A percentile compares a stretch with the other conserved stretches of the same genome.
Evolutionary conservation across 106 monocot species (phyloP).

Genomic region (Chionographis japonica): DNA sequence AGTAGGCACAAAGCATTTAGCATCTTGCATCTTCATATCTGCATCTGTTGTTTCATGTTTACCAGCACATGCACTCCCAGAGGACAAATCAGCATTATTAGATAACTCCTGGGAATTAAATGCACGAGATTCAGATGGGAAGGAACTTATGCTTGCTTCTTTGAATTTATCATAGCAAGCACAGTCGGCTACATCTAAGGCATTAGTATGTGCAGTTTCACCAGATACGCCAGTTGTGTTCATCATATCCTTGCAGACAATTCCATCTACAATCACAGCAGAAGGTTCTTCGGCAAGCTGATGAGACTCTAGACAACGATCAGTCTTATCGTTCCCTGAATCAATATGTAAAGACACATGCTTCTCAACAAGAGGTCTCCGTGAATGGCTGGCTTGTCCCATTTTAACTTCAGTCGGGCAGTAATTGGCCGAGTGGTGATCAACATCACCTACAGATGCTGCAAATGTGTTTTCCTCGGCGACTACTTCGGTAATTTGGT

Average conservation of each 20-base stretch:
- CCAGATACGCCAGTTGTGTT: slow-evolving; percentile 1
- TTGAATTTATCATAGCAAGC: slow-evolving; percentile 2
- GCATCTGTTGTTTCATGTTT: slow-evolving; percentile 7
- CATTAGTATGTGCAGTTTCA: slow-evolving; percentile 8
- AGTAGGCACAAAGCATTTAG: neutral
- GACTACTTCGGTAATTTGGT: slow-evolving; percentile 6
- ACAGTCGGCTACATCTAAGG: neutral
- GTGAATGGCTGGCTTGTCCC: neutral
- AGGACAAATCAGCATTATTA: slow-evolving; percentile 1
- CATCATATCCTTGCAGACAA: neutral
- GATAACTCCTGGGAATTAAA: neutral
- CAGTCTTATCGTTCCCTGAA: slow-evolving; percentile 1
- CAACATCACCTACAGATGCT: slow-evolving; percentile 1
- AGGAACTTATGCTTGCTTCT: neutral
- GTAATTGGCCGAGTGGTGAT: slow-evolving; percentile 7
- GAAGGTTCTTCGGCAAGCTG: slow-evolving; percentile 8
- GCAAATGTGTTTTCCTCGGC: slow-evolving; percentile 9
- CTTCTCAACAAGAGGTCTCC: slow-evolving; percentile 13
- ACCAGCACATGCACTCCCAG: neutral
- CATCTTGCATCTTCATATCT: slow-evolving; percentile 12
- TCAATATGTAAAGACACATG: slow-evolving; percentile 8
- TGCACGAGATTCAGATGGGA: slow-evolving; percentile 1
- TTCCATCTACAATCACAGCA: slow-evolving; percentile 13
- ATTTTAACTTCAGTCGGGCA: slow-evolving; percentile 4
- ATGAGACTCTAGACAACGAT: neutral